phyloP scores from a whole-genome alignment of 2,329 filamentous ascomycete species.

The Mollisiaceae sp. region DNA sequence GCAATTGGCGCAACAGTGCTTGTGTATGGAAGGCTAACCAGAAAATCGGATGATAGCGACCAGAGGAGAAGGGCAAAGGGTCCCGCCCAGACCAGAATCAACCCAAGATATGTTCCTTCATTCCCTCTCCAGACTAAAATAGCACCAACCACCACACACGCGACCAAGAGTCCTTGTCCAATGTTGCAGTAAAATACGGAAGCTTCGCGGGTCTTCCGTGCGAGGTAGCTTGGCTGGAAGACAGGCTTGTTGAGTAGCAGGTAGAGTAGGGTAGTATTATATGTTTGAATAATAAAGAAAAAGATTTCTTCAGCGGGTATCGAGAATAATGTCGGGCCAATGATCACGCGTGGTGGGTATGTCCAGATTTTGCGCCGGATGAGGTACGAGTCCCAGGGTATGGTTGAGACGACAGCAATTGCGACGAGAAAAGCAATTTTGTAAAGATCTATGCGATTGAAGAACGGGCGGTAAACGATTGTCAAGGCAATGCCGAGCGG shows the following conservation, averaged over 20 bases:
- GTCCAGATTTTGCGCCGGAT: conserved; percentile 73
- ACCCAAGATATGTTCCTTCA: conserved; percentile 67
- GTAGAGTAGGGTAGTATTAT: conserved; percentile 72
- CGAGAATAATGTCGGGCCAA: conserved; percentile 65
- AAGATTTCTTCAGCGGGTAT: conserved; percentile 77
- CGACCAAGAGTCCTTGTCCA: conserved; percentile 56
- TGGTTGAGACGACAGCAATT: conserved; percentile 69
- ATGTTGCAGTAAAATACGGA: conserved; percentile 43
- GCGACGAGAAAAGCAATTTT: conserved; percentile 65
- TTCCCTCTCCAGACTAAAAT: conserved; percentile 51
- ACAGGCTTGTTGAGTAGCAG: conserved; percentile 66
- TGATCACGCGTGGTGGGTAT: conserved; percentile 68
- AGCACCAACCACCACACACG: conserved; percentile 51
- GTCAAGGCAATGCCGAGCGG: conserved; percentile 65
- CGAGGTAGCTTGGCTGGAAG: conserved; percentile 61
- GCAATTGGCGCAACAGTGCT: conserved; percentile 65
- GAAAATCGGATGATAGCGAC: conserved; percentile 66
- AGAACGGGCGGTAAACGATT: conserved; percentile 63
- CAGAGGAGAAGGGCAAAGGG: conserved; percentile 70
- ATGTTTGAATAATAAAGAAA: conserved; percentile 80
- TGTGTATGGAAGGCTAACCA: conserved; percentile 62
- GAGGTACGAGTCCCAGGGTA: conserved; percentile 79
- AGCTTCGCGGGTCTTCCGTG: conserved; percentile 27
- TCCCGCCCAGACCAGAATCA: conserved; percentile 72
- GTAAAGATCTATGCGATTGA: conserved; percentile 65